Evolutionary conservation across 2,329 filamentous ascomycete species (phyloP), one percentile per base, ranked within the genome.

Genomic region (Byssothecium circinans): DNA sequence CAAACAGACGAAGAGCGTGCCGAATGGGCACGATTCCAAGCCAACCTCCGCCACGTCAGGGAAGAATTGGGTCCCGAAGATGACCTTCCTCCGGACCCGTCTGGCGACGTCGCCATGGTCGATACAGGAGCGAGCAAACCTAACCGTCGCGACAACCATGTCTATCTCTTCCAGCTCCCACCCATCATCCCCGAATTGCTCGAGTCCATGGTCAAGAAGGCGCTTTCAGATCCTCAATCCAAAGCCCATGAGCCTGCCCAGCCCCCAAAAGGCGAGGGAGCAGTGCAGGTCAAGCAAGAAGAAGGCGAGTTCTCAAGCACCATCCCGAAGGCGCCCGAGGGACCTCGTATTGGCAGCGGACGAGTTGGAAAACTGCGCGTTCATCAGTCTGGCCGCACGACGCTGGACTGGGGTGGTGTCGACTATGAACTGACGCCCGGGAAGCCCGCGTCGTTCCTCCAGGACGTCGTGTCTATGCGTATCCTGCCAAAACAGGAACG

Each of bases 91-190:
- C 45, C 54, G 22, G 75, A 78, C 50, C 57, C 54, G 4, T 65
- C 75, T 19, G 76, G 74, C 46, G 75, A 78, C 47, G 62, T 63
- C 5, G 48, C 54, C 6, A 75, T 76, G 72, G 49, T 52, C 10
- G 60, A 54, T 32, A 58, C 52, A 29, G 49, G 43, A 10, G 36
- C 50, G 18, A 59, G 58, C 22, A 62, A 60, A 41, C 43, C 52
- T 7, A 63, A 53, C 59, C 72, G 62, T 1, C 57, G 76, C 72
- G 70, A 78, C 29, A 78, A 83, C 44, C 77, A 79, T 47, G 74
- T 83, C 43, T 85, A 85, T 62, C 74, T 85, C 42, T 81, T 86
- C 64, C 83, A 86, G 64, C 79, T 86, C 58, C 83, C 83, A 11
- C 82, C 83, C 0, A 75, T 83, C 48, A 78, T 84, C 3, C 83